These are phyloP conservation scores for Beauveria bassiana DNA, from an alignment of 2,329 filamentous ascomycete genomes.

Conservation along the genomic window DNA sequence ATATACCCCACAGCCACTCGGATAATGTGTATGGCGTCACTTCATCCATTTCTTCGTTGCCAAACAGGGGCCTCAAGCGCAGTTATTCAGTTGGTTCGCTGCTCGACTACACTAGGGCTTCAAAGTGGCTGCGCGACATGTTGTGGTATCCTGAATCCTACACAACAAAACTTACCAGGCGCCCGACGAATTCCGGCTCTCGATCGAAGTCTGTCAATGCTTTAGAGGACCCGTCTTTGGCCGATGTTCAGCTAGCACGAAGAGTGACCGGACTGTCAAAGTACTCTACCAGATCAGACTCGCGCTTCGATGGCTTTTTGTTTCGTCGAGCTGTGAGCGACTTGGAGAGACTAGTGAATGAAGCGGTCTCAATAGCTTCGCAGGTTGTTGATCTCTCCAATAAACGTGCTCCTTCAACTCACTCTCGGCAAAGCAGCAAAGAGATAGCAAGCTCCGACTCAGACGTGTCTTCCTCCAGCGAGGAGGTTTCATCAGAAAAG, in stretches of 20 bases:
- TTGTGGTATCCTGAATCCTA: constrained; percentile 21
- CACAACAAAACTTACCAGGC: constrained; percentile 21
- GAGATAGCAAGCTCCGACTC: not conserved
- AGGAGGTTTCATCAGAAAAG: not conserved
- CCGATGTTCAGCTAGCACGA: constrained; percentile 15
- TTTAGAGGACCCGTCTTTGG: constrained; percentile 6
- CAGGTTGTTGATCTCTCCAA: constrained; percentile 29
- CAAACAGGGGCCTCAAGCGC: constrained; percentile 10
- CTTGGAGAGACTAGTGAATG: constrained; percentile 38
- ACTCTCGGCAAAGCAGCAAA: not conserved
- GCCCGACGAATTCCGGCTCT: constrained; percentile 11
- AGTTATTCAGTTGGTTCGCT: constrained; percentile 22
- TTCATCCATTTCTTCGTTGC: not conserved
- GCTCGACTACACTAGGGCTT: constrained; percentile 26
- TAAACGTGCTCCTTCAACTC: not conserved
- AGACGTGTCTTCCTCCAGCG: not conserved
- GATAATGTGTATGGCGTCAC: not conserved
- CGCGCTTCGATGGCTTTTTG: constrained; percentile 18
- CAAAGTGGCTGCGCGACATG: constrained; percentile 26
- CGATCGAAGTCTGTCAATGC: not conserved
- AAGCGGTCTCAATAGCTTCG: constrained; percentile 37
- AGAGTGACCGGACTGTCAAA: constrained; percentile 14
- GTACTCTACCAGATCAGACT: constrained; percentile 16
- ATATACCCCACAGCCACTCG: not conserved
- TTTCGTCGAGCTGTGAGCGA: constrained; percentile 33